Conservation (phyloP, 768 basidiomycete species). For the Tulasnella sp. region DNA sequence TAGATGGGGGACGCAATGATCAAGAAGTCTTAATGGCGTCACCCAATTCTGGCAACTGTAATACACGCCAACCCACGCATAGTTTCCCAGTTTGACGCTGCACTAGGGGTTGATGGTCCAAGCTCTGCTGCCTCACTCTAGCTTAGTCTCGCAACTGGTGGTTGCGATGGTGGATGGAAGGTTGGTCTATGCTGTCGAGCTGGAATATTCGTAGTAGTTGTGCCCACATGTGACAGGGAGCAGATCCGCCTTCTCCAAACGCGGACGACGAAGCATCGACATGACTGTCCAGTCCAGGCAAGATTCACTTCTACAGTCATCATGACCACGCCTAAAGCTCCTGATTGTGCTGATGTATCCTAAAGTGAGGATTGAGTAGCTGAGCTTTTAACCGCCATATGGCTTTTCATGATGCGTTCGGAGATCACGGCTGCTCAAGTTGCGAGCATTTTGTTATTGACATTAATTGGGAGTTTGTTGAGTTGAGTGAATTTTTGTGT, state of each 20-base stretch:
- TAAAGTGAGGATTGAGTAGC: not conserved
- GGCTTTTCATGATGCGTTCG: conserved; percentile 4
- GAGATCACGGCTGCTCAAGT: conserved; percentile 7
- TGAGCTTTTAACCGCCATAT: not conserved
- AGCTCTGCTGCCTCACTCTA: not conserved
- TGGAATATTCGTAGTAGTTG: not conserved
- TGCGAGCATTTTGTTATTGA: not conserved
- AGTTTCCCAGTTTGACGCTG: conserved; percentile 87
- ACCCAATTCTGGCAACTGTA: conserved; percentile 93
- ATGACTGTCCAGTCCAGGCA: not conserved
- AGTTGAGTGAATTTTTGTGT: not conserved
- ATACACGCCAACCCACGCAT: conserved; percentile 90
- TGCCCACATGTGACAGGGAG: not conserved
- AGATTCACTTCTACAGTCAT: not conserved
- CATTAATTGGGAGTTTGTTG: not conserved
- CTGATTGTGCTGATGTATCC: not conserved
- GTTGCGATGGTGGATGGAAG: not conserved
- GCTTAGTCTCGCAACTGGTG: conserved; percentile 8
- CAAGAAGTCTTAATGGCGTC: conserved; percentile 52
- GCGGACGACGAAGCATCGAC: conserved; percentile 22
- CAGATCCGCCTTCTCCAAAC: too few species aligned
- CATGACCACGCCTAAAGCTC: not conserved
- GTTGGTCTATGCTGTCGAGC: not conserved
- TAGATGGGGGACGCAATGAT: too few species aligned
- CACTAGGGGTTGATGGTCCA: conserved; percentile 63